phyloP scores from a whole-genome alignment of 129 eudicot species.

The Flaveria ramosissima region DNA sequence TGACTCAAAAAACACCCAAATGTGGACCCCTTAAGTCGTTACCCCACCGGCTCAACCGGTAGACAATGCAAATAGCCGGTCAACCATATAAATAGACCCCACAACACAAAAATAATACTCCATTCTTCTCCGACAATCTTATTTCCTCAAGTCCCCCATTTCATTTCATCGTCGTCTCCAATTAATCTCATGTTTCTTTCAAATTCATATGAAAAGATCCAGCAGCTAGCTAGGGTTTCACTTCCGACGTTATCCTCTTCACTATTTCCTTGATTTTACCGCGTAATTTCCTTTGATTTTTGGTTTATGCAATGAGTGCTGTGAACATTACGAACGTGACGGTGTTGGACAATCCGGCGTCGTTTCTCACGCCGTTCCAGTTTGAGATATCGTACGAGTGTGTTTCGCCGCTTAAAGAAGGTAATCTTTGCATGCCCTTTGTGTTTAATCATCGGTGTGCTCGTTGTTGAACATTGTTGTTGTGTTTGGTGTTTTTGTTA shows the following conservation, averaged over 20 bases:
- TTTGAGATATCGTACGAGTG: slow-evolving; percentile 90
- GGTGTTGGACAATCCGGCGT: slow-evolving; percentile 83
- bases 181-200: not conserved
- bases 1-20: slow-evolving; percentile 24
- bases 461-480: not conserved
- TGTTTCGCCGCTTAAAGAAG: slow-evolving; percentile 84
- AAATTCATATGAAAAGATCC: slow-evolving; percentile 31
- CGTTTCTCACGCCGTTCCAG: slow-evolving; percentile 74
- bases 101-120: slow-evolving; percentile 23
- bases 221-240: slow-evolving; percentile 25
- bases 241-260: not conserved
- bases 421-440: slow-evolving; percentile 32
- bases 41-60: slow-evolving; percentile 59
- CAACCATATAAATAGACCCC: slow-evolving; percentile 36
- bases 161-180: slow-evolving; percentile 17
- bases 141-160: slow-evolving; percentile 8
- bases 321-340: slow-evolving; percentile 81
- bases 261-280: not conserved
- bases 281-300: not conserved
- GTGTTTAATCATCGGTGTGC: not conserved
- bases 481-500: slow-evolving; percentile 3
- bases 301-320: slow-evolving; percentile 55
- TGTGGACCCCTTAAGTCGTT: slow-evolving; percentile 21
- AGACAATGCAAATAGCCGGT: slow-evolving; percentile 43
- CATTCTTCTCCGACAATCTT: slow-evolving; percentile 20